A percentile compares a stretch with the other conserved stretches of the same genome.
These are phyloP conservation scores for Neurospora sp. DNA, from an alignment of 495 filamentous ascomycete genomes.

Conservation along the genomic window DNA sequence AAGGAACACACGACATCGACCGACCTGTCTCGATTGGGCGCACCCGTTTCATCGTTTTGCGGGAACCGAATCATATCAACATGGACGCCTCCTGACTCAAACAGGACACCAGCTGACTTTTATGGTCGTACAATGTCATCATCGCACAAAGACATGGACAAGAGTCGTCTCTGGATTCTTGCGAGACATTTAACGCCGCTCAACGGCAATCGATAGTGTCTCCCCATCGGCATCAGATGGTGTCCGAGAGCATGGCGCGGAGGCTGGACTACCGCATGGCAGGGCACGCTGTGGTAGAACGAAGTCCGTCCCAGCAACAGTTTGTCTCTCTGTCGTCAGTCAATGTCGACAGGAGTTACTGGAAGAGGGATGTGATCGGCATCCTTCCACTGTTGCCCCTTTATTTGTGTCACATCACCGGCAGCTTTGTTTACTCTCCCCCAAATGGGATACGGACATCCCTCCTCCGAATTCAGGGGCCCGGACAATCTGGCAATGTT, in stretches of 20 bases:
- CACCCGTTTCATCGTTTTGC: neutral
- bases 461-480: conserved; percentile 9
- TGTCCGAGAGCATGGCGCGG: neutral
- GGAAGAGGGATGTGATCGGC: neutral
- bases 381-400: neutral
- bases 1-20: neutral
- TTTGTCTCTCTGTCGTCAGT: neutral
- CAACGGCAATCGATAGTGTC: neutral
- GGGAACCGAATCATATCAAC: neutral
- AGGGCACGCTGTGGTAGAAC: neutral
- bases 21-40: neutral
- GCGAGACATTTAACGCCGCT: neutral
- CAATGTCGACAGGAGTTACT: neutral
- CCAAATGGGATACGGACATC: conserved; percentile 2
- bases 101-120: neutral
- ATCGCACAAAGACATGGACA: neutral
- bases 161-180: neutral
- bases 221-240: neutral
- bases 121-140: neutral
- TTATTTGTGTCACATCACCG: neutral
- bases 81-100: neutral
- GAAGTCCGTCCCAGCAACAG: neutral
- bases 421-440: conserved; percentile 7
- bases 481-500: neutral
- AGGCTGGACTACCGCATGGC: neutral